Evolutionary conservation across 2,329 filamentous ascomycete genomes (phyloP).

Genomic region (Kalaharituber pfeilii): DNA sequence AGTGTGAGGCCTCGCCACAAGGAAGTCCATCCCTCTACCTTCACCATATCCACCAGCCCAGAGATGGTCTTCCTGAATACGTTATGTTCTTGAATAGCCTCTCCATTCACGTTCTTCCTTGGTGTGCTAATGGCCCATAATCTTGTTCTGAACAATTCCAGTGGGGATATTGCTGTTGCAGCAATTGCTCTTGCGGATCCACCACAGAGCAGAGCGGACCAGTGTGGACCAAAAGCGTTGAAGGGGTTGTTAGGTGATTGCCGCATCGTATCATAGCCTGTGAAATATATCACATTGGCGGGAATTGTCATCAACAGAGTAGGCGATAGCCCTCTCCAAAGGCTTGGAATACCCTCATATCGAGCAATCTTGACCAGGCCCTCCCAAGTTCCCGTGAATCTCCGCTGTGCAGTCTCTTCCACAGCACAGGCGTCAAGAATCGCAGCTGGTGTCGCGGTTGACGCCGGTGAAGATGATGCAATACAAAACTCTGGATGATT

Average conservation of each 20-base stretch:
- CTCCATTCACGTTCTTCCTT: constrained; percentile 16
- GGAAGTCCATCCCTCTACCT: constrained; percentile 55
- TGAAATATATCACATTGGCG: constrained; percentile 96
- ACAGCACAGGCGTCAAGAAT: constrained; percentile 57
- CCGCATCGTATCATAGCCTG: constrained; percentile 89
- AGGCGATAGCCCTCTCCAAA: constrained; percentile 89
- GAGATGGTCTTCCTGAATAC: constrained; percentile 65
- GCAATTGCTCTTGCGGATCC: constrained; percentile 61
- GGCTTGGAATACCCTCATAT: constrained; percentile 68
- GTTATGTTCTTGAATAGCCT: constrained; percentile 32
- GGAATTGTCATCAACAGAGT: constrained; percentile 88
- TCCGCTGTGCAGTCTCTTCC: constrained; percentile 66
- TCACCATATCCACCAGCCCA: constrained; percentile 64
- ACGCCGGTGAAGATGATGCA: constrained; percentile 31
- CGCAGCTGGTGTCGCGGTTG: constrained; percentile 32
- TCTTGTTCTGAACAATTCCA: constrained; percentile 85
- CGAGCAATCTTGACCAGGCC: constrained; percentile 85
- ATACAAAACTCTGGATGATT: constrained; percentile 69
- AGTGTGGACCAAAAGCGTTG: constrained; percentile 45
- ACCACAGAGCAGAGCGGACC: constrained; percentile 65
- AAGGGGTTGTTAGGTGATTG: constrained; percentile 58
- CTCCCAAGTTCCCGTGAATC: constrained; percentile 79
- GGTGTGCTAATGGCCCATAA: constrained; percentile 57
- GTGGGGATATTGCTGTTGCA: constrained; percentile 66
- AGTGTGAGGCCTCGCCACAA: constrained; percentile 81